Base-by-base conservation (phyloP, 805 yeast species). In the Blastobotrys americana region DNA sequence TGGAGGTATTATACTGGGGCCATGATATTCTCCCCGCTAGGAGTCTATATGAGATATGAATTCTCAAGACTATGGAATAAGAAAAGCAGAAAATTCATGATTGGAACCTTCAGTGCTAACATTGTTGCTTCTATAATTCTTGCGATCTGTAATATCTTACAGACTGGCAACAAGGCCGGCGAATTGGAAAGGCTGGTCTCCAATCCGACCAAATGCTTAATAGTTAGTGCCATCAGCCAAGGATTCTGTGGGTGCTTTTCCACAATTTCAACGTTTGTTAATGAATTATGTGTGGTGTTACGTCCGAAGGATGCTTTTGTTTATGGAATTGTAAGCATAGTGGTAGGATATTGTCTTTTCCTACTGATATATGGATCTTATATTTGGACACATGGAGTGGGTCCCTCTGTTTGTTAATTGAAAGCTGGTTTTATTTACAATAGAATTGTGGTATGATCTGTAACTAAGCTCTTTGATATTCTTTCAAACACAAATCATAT, bases 211-310 rank as follows among this genome's bases (percentile, higher is more conserved):
- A 57, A 68, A 0, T 77, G 84, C 49, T 78, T 75, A 34, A 74
- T 78, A 3, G 54, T 81, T 0, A 49, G 53, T 5, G 88, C 82
- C 0, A 56, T 83, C 2, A 68, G 65, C 16, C 75, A 76, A 52
- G 94, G 95, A 0, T 78, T 75, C 47, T 79, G 86, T 56, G 94
- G 89, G 1, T 72, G 76, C 2, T 61, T 82, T 41, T 77, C 86
- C 34, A 84, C 96, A 0, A 75, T 85, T 34, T 80, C 90, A 44
- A 83, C 96, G 0, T 83, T 87, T 53, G 72, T 84, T 5, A 78
- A 74, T 35, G 97, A 88, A 59, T 60, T 85, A 33, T 69, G 61
- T 44, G 60, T 63, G 3, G 49, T 73, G 39, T 62, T 58, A 4
- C 22, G 42, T 17, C 27, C 68, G 3, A 33, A 56, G 13, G 48